Evolutionary conservation across 108 stramenopile genomes (phyloP), one percentile per base, ranked within the genome.

Genomic region (Epipyxis sp.): DNA sequence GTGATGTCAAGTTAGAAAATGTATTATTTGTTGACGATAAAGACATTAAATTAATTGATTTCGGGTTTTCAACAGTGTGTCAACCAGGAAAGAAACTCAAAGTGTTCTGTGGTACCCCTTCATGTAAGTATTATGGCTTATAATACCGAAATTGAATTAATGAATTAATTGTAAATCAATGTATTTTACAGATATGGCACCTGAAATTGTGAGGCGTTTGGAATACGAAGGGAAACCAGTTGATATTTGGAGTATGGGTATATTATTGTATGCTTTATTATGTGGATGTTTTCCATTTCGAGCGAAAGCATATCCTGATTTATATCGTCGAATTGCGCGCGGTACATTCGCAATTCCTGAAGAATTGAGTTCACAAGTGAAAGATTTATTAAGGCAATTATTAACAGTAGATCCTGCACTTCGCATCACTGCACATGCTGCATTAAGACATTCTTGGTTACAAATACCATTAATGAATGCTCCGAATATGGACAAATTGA

Each of bases 1-100:
- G 88, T 34, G 88, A 89, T 71, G 72, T 89, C 42, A 89, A 89
- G 82, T 77, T 89, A 58, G 88, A 89, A 54, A 89, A 89, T 61
- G 84, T 88, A 10, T 54, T 89, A 29, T 82, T 87, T 29, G 77
- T 83, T 1, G 86, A 88, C 59, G 62, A 77, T 39, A 42, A 6
- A 37, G 76, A 77, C 41, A 68, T 83, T 30, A 88, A 88, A 59
- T 78, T 89, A 0, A 81, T 88, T 1, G 89, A 89, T 59, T 87
- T 89, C 40, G 89, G 89, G 1, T 89, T 89, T 59, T 84, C 82
- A 42, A 79, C 84, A 29, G 69, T 59, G 59, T 71, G 82, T 79
- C 77, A 68, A 59, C 79, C 79, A 29, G 59, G 74, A 35, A 86
- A 83, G 80, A 80, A 77, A 0, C 83, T 89, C 3, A 71, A 85